phyloP scores from a whole-genome alignment of 495 filamentous ascomycete species.

The Amniculicola lignicola region DNA sequence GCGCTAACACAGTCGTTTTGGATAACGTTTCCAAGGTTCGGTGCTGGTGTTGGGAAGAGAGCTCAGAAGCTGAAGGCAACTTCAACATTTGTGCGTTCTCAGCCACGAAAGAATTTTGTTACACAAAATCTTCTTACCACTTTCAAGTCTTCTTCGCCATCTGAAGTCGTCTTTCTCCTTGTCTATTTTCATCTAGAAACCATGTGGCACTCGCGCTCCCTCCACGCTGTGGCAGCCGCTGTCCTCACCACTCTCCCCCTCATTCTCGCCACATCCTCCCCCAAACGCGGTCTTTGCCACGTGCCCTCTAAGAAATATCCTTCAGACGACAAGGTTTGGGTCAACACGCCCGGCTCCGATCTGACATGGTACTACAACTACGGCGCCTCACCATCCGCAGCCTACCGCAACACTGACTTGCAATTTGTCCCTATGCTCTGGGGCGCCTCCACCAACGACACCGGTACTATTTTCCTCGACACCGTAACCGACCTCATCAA shows the following conservation, averaged over 20 bases:
- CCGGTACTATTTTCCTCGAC: conserved; percentile 54
- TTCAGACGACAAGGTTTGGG: conserved; percentile 61
- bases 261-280: conserved; percentile 44
- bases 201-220: too few relatives aligned
- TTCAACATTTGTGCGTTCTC: too few relatives aligned
- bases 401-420: conserved; percentile 47
- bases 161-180: too few relatives aligned
- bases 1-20: too few relatives aligned
- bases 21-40: too few relatives aligned
- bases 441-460: conserved; percentile 50
- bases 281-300: conserved; percentile 71
- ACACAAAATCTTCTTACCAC: too few relatives aligned
- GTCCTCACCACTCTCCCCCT: conserved; percentile 24
- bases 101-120: too few relatives aligned
- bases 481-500: conserved; percentile 51
- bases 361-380: conserved; percentile 88
- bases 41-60: too few relatives aligned
- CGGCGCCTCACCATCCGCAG: conserved; percentile 49
- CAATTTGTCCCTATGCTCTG: conserved; percentile 82
- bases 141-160: too few relatives aligned
- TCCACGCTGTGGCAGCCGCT: not conserved
- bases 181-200: too few relatives aligned
- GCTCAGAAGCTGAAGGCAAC: too few relatives aligned
- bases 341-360: conserved; percentile 44
- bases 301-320: conserved; percentile 50